Evolutionary conservation across 257 asterid genomes (phyloP), one percentile per base, ranked within the genome.

Genomic region (Forsythia viridissima): DNA sequence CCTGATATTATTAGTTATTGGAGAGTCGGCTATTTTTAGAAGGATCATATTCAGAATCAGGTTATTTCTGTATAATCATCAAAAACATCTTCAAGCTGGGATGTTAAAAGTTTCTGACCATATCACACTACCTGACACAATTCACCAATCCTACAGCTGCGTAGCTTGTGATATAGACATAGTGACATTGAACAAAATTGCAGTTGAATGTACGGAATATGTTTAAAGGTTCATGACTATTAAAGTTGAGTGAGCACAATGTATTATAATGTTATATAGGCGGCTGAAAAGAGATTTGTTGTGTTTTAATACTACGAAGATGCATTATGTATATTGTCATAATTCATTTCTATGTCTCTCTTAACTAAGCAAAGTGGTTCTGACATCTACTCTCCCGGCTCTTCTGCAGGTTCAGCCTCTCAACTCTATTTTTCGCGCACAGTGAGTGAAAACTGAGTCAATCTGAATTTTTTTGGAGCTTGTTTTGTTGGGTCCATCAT

Each of bases 401-500:
- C 20, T 18, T 13, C 65, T 79, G 83, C 89, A 89, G 92, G 92
- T 89, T 87, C 84, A 87, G 91, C 67, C 86, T 89, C 77, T 89
- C 93, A n/a, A 89, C 93, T 78, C 86, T 87, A 24, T 89, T 89
- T 80, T 89, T 85, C 46, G 85, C 91, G 42, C 93, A 87, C 76
- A 87, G 93, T 89, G 66, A 87, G 93, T 84, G 8, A 10, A 37
- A 16, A 37, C 68, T 6, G 36, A 52, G 61, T 75, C 24, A 12
- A 20, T n/a, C 5, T 7, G 37, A 61, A 61, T 61, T 61, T 42
- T 57, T 75, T 44, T 1, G 5, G 34, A 24, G 24, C 43, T 39
- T 18, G 16, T 0, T 13, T 30, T 38, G 16, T 6, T 24, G 67
- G 37, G 55, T 69, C 13, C 16, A 38, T 68, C 77, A 16, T 43